Conservation (phyloP, 2,329 filamentous ascomycete species). For the Colletotrichum cereale region DNA sequence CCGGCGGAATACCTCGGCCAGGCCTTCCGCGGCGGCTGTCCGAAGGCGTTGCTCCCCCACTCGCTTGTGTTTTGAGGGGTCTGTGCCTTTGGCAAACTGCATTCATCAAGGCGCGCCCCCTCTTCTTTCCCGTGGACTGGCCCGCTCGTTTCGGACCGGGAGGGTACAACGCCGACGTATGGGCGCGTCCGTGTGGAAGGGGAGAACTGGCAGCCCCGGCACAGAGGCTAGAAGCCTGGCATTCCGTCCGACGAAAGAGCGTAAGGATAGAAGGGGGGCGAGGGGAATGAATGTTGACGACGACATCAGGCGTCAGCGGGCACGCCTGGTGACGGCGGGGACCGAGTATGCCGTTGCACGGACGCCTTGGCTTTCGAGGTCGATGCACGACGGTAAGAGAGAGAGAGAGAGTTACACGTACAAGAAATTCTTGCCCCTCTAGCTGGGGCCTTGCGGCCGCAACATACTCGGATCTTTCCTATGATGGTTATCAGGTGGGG, state of each 20-base stretch:
- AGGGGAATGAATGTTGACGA: not conserved
- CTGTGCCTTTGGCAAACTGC: constrained; percentile 13
- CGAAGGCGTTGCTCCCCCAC: not conserved
- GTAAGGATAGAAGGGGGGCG: not conserved
- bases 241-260: constrained; percentile 10
- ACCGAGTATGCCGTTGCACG: not conserved
- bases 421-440: not conserved
- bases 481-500: no score
- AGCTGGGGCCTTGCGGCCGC: not conserved
- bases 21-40: not conserved
- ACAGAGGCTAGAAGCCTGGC: not conserved
- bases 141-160: not conserved
- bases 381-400: constrained; percentile 11
- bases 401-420: not conserved
- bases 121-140: no score
- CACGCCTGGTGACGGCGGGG: not conserved
- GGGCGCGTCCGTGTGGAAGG: constrained; percentile 12
- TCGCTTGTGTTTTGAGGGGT: not conserved
- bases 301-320: not conserved
- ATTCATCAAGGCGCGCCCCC: not conserved
- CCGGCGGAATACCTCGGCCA: not conserved
- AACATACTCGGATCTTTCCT: not conserved
- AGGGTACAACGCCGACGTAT: constrained; percentile 1
- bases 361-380: not conserved
- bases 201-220: not conserved